Evolutionary conservation across 495 filamentous ascomycete genomes (phyloP).

Genomic region (Coniosporium apollinis): DNA sequence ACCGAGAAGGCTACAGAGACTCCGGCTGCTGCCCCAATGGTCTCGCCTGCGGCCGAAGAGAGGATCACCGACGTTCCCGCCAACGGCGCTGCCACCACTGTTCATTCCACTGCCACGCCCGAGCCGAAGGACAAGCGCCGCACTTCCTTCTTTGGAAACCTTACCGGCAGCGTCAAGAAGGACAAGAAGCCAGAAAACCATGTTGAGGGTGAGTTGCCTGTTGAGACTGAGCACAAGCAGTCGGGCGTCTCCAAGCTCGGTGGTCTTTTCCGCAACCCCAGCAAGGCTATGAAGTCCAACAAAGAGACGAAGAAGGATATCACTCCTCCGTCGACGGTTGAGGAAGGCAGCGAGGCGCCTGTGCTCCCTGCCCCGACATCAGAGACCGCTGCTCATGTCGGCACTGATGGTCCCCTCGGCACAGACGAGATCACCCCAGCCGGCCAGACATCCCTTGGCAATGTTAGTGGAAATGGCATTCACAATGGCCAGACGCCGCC

Average conservation of each 20-base stretch:
- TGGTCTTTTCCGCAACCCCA: slow-evolving; percentile 18
- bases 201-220: slow-evolving; percentile 3
- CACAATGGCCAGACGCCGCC: slow-evolving; percentile 19
- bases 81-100: slow-evolving; percentile 11
- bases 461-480: slow-evolving; percentile 23
- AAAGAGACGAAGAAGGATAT: slow-evolving; percentile 24
- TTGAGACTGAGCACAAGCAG: slow-evolving; percentile 1
- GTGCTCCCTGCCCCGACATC: no score
- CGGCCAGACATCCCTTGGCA: slow-evolving; percentile 17
- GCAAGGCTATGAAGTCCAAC: slow-evolving; percentile 15
- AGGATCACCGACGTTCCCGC: slow-evolving; percentile 12
- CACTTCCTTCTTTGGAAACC: slow-evolving; percentile 17
- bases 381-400: neutral
- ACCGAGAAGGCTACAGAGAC: neutral
- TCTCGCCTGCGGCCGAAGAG: slow-evolving; percentile 3
- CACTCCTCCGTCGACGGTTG: slow-evolving; percentile 21
- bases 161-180: slow-evolving; percentile 9
- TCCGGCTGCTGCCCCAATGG: neutral
- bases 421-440: no score
- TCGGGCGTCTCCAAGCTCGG: slow-evolving; percentile 7
- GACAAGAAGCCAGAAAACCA: slow-evolving; percentile 12
- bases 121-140: slow-evolving; percentile 8
- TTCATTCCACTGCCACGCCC: slow-evolving; percentile 3
- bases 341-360: slow-evolving; percentile 15
- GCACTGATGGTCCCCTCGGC: neutral